Evolutionary conservation across 1,284 basidiomycete genomes (phyloP), one percentile per base, ranked within the genome.

Genomic region (Jaminaea rosea): DNA sequence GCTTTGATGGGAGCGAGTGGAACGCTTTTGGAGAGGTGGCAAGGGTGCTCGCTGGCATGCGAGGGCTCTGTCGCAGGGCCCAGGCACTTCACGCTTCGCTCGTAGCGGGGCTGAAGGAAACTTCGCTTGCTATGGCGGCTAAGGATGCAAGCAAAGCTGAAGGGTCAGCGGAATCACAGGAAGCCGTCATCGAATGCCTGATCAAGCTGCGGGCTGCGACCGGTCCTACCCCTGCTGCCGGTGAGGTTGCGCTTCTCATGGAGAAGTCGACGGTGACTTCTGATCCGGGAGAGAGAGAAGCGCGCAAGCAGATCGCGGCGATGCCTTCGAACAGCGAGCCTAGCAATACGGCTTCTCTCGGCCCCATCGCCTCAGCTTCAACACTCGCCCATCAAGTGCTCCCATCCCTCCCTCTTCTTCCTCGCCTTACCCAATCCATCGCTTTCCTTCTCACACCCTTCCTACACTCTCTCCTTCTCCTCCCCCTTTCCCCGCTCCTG

Each of bases 401-500:
- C n/a, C 7, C 39, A 42, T 23, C 13, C 39, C 39, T 42, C 7
- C 15, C 39, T 23, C 39, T 42, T 13, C 19, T 42, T 11, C 39
- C 39, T 23, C 39, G 39, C 23, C 39, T 42, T 21, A 13, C 15
- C 11, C 39, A 42, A 23, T 17, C 39, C 17, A n/a, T 42, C 15
- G 19, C 13, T 13, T 13, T 11, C 39, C 19, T 21, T 11, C 15
- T 42, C 39, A 15, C 6, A 5, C 39, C 84, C 0, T 84, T 85
- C 42, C 92, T 97, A 66, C 74, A 78, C 4, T 82, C 85, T 51
- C 78, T 94, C 11, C 88, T 90, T 69, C 79, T 80, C 49, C 87
- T 85, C 15, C 87, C 96, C 60, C 79, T 96, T 26, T 82, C 85
- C 0, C 92, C 93, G 0, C 79, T 97, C n/a, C 78, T 84, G 32